phyloP scores from a whole-genome alignment of 768 basidiomycete genomes.

The Suillus cothurnatus region DNA sequence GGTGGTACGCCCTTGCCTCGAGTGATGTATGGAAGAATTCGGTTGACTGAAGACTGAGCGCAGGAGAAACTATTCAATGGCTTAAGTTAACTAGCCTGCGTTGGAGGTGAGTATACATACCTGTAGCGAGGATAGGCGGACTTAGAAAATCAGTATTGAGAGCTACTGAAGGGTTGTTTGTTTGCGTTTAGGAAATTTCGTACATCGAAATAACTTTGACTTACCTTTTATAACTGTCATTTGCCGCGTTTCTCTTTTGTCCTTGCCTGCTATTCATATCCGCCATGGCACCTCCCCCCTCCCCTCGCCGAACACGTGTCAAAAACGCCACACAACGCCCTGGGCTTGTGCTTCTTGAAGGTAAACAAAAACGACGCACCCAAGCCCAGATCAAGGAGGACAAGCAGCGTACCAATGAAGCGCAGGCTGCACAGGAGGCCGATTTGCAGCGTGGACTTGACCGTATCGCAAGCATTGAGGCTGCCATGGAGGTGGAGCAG shows the following conservation, averaged over 20 bases:
- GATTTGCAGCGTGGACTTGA: not conserved
- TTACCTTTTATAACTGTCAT: not conserved
- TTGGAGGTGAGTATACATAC: too few species aligned
- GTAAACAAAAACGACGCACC: conserved; percentile 3
- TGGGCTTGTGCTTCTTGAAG: conserved; percentile 7
- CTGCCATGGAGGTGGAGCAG: not conserved
- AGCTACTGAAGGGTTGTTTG: not conserved
- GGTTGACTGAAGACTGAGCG: too few species aligned
- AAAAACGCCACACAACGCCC: conserved; percentile 13
- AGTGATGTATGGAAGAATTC: too few species aligned
- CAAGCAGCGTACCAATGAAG: not conserved
- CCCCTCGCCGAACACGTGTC: not conserved
- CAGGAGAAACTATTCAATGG: too few species aligned
- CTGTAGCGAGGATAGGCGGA: not conserved
- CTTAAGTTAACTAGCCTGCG: too few species aligned
- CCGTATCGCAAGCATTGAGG: not conserved
- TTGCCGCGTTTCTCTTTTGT: not conserved
- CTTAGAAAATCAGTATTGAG: not conserved
- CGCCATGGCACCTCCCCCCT: not conserved
- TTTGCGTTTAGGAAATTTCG: not conserved
- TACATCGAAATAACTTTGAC: not conserved
- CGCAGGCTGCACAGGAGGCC: not conserved
- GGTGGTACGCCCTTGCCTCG: too few species aligned
- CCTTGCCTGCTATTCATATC: not conserved
- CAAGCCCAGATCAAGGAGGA: conserved; percentile 9